Evolutionary conservation across 169 alveolate species (phyloP), one percentile per base, ranked within the genome.

Genomic region (Neospora caninum): DNA sequence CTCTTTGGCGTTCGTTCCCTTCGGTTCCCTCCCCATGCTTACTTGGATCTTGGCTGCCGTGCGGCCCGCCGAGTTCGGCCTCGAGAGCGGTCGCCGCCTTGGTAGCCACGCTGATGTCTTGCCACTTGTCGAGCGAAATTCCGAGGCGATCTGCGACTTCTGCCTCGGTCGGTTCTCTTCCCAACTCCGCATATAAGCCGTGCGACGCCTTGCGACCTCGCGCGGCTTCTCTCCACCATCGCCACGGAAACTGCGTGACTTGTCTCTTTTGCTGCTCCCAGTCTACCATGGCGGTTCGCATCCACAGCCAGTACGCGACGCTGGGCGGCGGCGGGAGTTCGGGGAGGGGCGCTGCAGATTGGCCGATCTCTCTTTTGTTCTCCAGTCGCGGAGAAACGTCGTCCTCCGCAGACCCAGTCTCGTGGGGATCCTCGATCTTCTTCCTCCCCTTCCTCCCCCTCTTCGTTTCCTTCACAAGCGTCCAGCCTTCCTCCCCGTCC

Each of bases 281-380:
- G 43, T 82, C 89, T 9, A 42, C 67, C 89, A 82, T 82, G 39
- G 89, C 89, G 0, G 89, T 82, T 16, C 89, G 89, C 89, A 82
- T 82, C 89, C 89, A 82, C 89, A 82, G 54, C 89, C 89, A 82
- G 64, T 82, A 82, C 36, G 89, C 89, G 38, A 82, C 67, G 67
- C 89, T 82, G 18, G 89, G 89, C 29, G 89, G 89, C 38, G 89
- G 89, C 53, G 54, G 41, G 25, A 82, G 89, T 29, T 82, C 89
- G 0, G 89, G 89, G 45, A 78, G 45, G 4, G 86, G n/a, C 29
- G 73, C 34, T 0, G 31, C 25, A 22, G n/a, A 22, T 29, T 10
- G 7, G n/a, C 7, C 73, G 73, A 1, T 64, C 73, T 64, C 73
- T 64, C 73, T 29, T 7, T 16, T 22, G 4, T 64, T 64, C 31